Conservation (phyloP, 371 early-diverging fungal genomes). For the Mortierella sp. region DNA sequence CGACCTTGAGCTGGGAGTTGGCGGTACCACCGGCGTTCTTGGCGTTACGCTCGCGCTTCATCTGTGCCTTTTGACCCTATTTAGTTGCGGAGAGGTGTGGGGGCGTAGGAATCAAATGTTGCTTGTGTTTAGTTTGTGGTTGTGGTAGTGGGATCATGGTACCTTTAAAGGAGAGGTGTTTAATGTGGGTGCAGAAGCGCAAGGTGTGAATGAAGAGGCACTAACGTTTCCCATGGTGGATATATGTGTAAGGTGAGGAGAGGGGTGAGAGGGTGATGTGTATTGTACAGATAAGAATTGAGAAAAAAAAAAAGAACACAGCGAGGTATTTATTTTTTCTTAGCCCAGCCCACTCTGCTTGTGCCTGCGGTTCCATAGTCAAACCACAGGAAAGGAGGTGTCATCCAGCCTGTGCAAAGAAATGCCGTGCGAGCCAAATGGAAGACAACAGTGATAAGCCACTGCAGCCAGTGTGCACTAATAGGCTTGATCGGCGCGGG, state of each 20-base stretch:
- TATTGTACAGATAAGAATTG: background rate
- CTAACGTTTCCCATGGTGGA: slow-evolving; percentile 44
- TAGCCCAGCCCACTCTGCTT: background rate
- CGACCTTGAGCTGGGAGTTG: slow-evolving; percentile 85
- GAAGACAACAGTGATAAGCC: background rate
- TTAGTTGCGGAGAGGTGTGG: background rate
- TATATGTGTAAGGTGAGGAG: slow-evolving; percentile 11
- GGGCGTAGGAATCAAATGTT: background rate
- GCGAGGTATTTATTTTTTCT: background rate
- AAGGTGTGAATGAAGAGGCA: background rate
- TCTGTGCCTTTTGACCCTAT: slow-evolving; percentile 79
- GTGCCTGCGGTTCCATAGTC: background rate
- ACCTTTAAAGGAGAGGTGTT: background rate
- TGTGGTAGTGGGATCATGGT: background rate
- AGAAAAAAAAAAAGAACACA: background rate
- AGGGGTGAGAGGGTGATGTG: slow-evolving; percentile 1
- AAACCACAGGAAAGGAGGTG: background rate
- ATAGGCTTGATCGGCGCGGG: slow-evolving; percentile 22
- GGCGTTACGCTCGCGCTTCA: slow-evolving; percentile 81
- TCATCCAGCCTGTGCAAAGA: background rate
- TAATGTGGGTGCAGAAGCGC: background rate
- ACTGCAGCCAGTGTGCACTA: background rate
- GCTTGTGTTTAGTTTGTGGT: background rate
- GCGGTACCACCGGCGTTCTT: slow-evolving; percentile 67
- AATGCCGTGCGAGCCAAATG: background rate